These are phyloP conservation scores for Diplodia seriata DNA, from an alignment of 2,329 filamentous ascomycete genomes.

Conservation along the genomic window DNA sequence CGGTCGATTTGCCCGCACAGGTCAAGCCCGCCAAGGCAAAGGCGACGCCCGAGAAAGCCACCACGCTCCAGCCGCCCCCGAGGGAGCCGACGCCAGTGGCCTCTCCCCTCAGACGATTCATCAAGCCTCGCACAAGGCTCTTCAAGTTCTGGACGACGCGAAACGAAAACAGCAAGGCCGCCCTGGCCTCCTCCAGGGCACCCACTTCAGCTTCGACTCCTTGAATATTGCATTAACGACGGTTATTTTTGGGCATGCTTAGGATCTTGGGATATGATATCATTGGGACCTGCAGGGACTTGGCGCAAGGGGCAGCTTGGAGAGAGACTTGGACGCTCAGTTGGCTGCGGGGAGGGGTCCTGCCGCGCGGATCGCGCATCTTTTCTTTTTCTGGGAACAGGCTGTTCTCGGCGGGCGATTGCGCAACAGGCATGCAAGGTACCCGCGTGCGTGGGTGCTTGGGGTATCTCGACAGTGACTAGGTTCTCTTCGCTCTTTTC, in stretches of 20 bases:
- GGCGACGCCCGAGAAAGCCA: constrained; percentile 3
- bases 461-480: background rate
- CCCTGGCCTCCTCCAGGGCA: constrained; percentile 23
- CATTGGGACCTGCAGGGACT: constrained; percentile 14
- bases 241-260: constrained; percentile 6
- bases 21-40: constrained; percentile 5
- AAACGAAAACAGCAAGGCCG: constrained; percentile 29
- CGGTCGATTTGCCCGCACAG: constrained; percentile 19
- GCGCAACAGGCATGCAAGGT: constrained; percentile 32
- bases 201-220: constrained; percentile 19
- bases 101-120: constrained; percentile 21
- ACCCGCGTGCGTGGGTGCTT: constrained; percentile 15
- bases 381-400: constrained; percentile 21
- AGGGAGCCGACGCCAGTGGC: background rate
- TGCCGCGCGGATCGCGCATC: constrained; percentile 8
- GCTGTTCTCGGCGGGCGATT: constrained; percentile 1
- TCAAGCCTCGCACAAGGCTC: constrained; percentile 46
- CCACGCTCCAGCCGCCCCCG: background rate
- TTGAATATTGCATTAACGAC: constrained; percentile 23
- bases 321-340: constrained; percentile 22
- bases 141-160: constrained; percentile 47
- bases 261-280: constrained; percentile 30
- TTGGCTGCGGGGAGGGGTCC: constrained; percentile 26
- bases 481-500: constrained; percentile 23
- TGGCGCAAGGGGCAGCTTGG: constrained; percentile 7